phyloP scores from a whole-genome alignment of 116 monocot species.

The Zostera marina region DNA sequence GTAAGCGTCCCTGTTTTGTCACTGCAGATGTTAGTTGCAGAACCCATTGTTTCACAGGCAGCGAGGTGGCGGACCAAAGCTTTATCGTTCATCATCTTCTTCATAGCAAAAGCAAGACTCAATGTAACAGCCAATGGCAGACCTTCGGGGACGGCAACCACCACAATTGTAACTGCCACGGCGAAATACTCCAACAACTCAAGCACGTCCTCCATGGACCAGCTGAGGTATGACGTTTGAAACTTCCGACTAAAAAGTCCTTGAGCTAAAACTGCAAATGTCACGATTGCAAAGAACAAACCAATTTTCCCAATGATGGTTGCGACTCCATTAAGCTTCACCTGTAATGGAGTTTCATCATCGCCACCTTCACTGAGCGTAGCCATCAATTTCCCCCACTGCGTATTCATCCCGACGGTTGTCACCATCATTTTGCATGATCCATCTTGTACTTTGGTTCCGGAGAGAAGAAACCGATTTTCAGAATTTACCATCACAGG shows the following conservation, averaged over 20 bases:
- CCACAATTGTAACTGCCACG: conserved; percentile 70
- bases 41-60: conserved; percentile 68
- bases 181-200: conserved; percentile 58
- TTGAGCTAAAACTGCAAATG: conserved; percentile 55
- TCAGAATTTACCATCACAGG: conserved; percentile 41
- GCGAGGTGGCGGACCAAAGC: conserved; percentile 68
- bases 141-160: conserved; percentile 78
- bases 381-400: conserved; percentile 74
- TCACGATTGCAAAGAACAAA: conserved; percentile 58
- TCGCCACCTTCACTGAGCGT: conserved; percentile 63
- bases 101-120: conserved; percentile 84
- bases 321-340: conserved; percentile 66
- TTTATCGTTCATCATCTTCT: conserved; percentile 91
- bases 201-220: conserved; percentile 53
- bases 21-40: conserved; percentile 49
- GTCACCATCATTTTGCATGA: conserved; percentile 70
- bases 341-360: conserved; percentile 83
- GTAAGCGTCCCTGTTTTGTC: conserved; percentile 81
- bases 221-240: conserved; percentile 20
- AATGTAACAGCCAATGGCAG: conserved; percentile 65
- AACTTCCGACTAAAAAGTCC: conserved; percentile 33
- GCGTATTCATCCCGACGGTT: conserved; percentile 75
- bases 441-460: conserved; percentile 80
- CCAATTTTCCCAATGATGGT: conserved; percentile 77
- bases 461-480: conserved; percentile 69